Evolutionary conservation across 306 rosid species (phyloP).

Genomic region (Morella rubra): DNA sequence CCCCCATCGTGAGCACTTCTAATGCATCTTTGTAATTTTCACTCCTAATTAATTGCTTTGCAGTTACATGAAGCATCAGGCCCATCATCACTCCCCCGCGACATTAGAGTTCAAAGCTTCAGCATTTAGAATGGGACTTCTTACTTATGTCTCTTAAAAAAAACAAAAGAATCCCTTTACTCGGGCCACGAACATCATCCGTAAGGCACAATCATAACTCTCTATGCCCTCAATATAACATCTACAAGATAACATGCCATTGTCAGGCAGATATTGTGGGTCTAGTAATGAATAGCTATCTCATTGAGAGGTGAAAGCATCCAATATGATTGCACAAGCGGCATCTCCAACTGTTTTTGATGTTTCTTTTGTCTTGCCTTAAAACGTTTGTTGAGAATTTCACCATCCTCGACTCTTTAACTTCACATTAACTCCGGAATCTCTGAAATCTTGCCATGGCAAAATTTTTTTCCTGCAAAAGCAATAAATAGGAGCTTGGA

Average conservation of each 20-base stretch:
- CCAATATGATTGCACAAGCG: too few species aligned
- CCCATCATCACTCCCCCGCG: conserved; percentile 95
- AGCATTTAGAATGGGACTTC: conserved; percentile 25
- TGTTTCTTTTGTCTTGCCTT: too few species aligned
- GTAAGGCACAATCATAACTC: background rate
- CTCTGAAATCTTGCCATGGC: too few species aligned
- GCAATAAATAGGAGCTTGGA: too few species aligned
- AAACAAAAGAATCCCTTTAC: background rate
- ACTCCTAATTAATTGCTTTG: conserved; percentile 56
- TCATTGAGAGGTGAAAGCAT: background rate
- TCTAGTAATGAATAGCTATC: background rate
- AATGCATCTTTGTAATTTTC: conserved; percentile 75
- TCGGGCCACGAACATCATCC: background rate
- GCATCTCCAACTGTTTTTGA: too few species aligned
- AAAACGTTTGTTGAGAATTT: too few species aligned
- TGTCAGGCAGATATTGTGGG: background rate
- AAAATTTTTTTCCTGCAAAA: too few species aligned
- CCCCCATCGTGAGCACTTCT: conserved; percentile 86
- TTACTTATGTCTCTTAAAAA: conserved; percentile 10
- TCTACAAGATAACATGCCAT: background rate
- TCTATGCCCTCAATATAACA: background rate
- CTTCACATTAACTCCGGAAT: too few species aligned
- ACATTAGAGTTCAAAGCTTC: conserved; percentile 30
- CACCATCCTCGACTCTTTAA: too few species aligned
- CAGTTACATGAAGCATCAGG: conserved; percentile 88